Conservation (phyloP, 2,329 filamentous ascomycete genomes). For the Colletotrichum abscissum region DNA sequence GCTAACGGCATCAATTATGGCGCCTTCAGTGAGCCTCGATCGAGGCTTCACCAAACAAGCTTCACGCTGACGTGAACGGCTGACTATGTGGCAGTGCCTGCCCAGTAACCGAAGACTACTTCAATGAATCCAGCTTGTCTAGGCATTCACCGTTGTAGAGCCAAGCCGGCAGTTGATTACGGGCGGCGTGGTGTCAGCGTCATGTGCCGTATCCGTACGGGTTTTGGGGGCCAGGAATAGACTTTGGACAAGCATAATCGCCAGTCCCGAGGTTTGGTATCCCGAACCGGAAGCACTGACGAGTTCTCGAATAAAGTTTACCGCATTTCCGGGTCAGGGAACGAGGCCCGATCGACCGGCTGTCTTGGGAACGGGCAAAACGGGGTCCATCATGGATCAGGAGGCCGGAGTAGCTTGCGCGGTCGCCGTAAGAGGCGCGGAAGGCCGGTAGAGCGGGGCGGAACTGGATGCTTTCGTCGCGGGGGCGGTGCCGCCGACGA, state of each 20-base stretch:
- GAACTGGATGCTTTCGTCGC: background rate
- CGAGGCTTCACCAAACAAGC: background rate
- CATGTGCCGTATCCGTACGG: too few relatives aligned
- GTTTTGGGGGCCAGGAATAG: background rate
- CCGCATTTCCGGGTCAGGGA: background rate
- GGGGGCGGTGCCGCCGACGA: slow-evolving; percentile 3
- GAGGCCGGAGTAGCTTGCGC: background rate
- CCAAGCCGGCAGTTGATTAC: background rate
- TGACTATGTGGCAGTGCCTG: background rate
- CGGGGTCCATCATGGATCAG: background rate
- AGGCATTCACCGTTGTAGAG: background rate
- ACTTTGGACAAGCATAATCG: background rate
- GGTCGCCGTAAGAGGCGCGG: background rate
- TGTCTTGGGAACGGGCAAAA: background rate
- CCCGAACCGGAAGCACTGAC: background rate
- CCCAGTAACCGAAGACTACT: background rate
- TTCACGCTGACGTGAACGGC: background rate
- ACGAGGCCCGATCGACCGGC: background rate
- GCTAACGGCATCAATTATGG: background rate
- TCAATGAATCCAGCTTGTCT: background rate
- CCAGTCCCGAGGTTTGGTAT: background rate
- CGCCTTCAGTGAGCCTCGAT: background rate
- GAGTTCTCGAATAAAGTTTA: background rate
- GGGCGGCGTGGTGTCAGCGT: background rate
- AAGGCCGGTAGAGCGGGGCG: background rate